Base-by-base conservation (phyloP, 2,329 filamentous ascomycete genomes). In the Pseudogymnoascus sp. region DNA sequence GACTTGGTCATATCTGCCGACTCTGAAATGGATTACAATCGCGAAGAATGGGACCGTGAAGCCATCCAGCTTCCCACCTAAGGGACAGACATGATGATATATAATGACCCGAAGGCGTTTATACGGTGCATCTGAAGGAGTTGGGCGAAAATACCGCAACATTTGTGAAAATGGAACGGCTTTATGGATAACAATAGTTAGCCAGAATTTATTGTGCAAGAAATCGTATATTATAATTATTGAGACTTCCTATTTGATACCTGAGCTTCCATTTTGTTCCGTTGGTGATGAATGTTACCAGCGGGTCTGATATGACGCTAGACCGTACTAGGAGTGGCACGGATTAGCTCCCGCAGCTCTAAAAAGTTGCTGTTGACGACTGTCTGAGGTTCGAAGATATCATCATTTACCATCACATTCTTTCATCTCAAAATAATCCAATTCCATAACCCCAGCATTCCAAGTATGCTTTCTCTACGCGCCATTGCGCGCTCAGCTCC, bases 11-110 rank as follows among this genome's bases (percentile, higher is more conserved):
- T 88, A 88, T 69, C 80, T 97, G 65, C 84, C 86, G 35, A 87
- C 83, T 7, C 74, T 97, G 67, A 84, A 86, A 64, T 97, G 92
- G 81, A 80, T 91, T 64, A 86, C 91, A 65, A 79, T 97, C 62
- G 82, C 83, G 4, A 84, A 81, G 62, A 79, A 82, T 30, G 91
- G 91, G 3, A 77, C 74, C 11, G 81, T 86, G 65, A 83, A 85
- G 69, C 77, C 85, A n/a, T 88, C 89, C 23, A 88, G 80, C 64
- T 96, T 96, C 71, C 93, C 92, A 19, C 91, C 91, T 2, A 86
- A 82, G 68, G 82, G 81, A 42, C 62, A 70, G 49, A 67, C 69
- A 63, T 73, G 64, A 72, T 22, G 30, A 41, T 25, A 19, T 38
- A 41, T 38, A 41, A 60, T 41, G 58, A 41, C 22, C 36, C 12